A percentile compares a stretch with the other conserved stretches of the same genome.
Evolutionary conservation across 495 filamentous ascomycete genomes (phyloP).

Genomic region (Penicillium manginii): DNA sequence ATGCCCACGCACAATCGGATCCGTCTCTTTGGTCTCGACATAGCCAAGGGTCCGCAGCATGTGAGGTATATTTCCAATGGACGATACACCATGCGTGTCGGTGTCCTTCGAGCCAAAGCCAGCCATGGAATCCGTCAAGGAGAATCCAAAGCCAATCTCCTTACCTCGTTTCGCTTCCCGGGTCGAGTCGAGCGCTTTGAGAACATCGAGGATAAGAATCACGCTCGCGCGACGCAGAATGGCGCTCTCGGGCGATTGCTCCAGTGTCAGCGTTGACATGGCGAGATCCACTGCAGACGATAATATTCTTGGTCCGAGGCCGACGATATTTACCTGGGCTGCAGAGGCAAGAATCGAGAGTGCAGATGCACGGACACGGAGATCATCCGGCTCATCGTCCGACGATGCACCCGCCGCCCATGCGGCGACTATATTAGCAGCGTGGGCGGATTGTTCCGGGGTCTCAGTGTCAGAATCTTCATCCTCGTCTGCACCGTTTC

Average conservation of each 20-base stretch:
- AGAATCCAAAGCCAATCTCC: conserved; percentile 64
- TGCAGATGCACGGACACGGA: conserved; percentile 77
- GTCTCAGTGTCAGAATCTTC: conserved; percentile 45
- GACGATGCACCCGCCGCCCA: conserved; percentile 69
- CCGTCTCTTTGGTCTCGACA: conserved; percentile 68
- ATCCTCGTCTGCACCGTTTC: conserved; percentile 45
- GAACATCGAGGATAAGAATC: conserved; percentile 66
- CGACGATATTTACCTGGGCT: conserved; percentile 67
- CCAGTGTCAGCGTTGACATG: conserved; percentile 67
- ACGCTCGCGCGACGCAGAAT: conserved; percentile 77
- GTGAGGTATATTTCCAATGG: conserved; percentile 59
- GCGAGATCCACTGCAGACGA: conserved; percentile 67
- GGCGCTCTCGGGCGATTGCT: conserved; percentile 62
- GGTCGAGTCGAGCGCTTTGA: conserved; percentile 65
- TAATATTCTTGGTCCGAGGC: conserved; percentile 58
- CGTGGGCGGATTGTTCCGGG: conserved; percentile 54
- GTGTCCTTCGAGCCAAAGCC: neutral
- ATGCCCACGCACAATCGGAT: conserved; percentile 75
- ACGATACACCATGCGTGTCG: conserved; percentile 21
- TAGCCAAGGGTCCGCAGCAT: conserved; percentile 67
- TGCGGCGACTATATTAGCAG: conserved; percentile 68
- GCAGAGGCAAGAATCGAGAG: conserved; percentile 70
- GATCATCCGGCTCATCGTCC: conserved; percentile 65
- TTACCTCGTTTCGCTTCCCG: conserved; percentile 48
- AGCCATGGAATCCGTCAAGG: conserved; percentile 38